Evolutionary conservation across 1,139 yeast genomes (phyloP).

Genomic region (Debaryomyces fabryi): DNA sequence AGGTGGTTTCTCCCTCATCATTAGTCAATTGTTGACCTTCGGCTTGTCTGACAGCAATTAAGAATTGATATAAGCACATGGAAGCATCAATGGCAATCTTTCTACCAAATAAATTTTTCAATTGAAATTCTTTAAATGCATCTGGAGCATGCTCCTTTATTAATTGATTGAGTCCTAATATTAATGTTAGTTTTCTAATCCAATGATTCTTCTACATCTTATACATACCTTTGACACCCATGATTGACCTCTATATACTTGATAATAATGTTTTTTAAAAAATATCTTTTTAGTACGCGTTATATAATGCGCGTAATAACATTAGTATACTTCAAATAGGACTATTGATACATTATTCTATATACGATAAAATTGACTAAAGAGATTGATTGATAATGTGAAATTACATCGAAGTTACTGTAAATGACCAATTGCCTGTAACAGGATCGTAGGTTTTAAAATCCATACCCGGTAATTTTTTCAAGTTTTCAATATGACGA

Average conservation of each 20-base stretch:
- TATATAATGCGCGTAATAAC: background rate
- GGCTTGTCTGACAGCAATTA: slow-evolving; percentile 93
- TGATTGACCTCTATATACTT: slow-evolving; percentile 20
- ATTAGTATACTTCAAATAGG: background rate
- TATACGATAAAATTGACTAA: slow-evolving; percentile 13
- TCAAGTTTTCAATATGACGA: slow-evolving; percentile 69
- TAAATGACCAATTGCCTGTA: slow-evolving; percentile 83
- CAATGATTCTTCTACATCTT: background rate
- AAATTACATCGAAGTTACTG: slow-evolving; percentile 32
- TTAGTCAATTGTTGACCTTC: slow-evolving; percentile 94
- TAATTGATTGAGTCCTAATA: slow-evolving; percentile 68
- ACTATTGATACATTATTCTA: slow-evolving; percentile 10
- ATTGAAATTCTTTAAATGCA: slow-evolving; percentile 76
- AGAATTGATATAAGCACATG: slow-evolving; percentile 92
- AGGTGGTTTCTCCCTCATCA: slow-evolving; percentile 91
- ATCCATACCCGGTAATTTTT: slow-evolving; percentile 57
- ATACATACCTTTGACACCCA: slow-evolving; percentile 76
- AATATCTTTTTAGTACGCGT: slow-evolving; percentile 6
- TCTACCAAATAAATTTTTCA: slow-evolving; percentile 86
- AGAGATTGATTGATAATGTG: background rate
- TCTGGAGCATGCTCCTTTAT: slow-evolving; percentile 87
- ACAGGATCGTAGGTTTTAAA: slow-evolving; percentile 78
- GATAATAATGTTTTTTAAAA: background rate
- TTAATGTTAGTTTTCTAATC: slow-evolving; percentile 18
- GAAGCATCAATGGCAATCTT: slow-evolving; percentile 92